Conservation (phyloP, 23 red algal genomes). For the Gracilaria domingensis region DNA sequence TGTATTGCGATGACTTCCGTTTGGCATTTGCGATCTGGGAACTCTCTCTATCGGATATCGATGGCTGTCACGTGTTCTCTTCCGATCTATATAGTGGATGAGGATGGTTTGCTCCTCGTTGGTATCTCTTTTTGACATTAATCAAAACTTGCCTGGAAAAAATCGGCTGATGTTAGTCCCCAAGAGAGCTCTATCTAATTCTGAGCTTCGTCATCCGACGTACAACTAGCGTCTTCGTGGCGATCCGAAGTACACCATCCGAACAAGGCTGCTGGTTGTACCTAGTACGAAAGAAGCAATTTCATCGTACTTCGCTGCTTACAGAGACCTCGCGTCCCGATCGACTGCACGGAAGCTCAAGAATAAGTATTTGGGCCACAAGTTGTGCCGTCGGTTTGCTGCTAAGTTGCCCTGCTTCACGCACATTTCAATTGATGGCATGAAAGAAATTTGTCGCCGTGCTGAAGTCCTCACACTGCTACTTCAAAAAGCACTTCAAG, state of each 20-base stretch:
- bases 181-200: neutral
- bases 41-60: slow-evolving; percentile 2
- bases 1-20: slow-evolving; percentile 6
- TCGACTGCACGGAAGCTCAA: no score
- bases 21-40: slow-evolving; percentile 17
- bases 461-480: slow-evolving; percentile 10
- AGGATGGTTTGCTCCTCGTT: slow-evolving; percentile 21
- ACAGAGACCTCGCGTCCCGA: neutral
- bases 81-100: slow-evolving; percentile 46
- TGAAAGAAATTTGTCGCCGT: slow-evolving; percentile 15
- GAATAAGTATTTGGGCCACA: neutral
- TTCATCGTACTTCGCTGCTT: neutral
- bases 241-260: neutral
- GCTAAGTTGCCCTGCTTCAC: slow-evolving; percentile 41
- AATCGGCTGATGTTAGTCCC: neutral
- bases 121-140: slow-evolving; percentile 9
- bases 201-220: neutral
- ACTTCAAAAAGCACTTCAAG: neutral
- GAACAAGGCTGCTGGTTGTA: slow-evolving; percentile 24
- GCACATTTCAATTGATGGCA: slow-evolving; percentile 28
- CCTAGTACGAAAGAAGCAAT: slow-evolving; percentile 8
- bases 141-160: slow-evolving; percentile 1
- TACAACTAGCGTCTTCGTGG: neutral
- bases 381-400: neutral
- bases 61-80: neutral